Evolutionary conservation across 2,329 filamentous ascomycete species (phyloP), one percentile per base, ranked within the genome.

Genomic region (Beauveria sp.): DNA sequence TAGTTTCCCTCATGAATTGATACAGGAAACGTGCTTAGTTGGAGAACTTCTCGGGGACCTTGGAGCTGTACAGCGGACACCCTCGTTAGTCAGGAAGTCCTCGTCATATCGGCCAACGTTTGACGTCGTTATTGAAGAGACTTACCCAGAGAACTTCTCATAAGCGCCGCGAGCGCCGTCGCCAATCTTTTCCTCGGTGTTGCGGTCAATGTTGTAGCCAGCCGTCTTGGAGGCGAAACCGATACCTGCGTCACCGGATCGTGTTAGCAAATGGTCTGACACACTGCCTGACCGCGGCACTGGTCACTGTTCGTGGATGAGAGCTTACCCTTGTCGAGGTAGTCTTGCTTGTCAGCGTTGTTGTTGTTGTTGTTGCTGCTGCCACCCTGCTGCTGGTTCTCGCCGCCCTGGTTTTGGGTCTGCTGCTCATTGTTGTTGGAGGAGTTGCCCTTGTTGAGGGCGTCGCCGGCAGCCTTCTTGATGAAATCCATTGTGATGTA

Each of bases 101-200:
- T 30, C 10, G 12, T 37, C 34, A 34, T 37, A 12, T 37, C 34
- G 12, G 12, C 12, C 34, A 34, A 34, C 30, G 30, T 10, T 37
- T 37, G 12, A 37, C 34, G 28, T 12, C 8, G n/a, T 20, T 51
- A 14, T 3, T 14, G n/a, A 10, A 48, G 12, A 61, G 12, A 61
- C 72, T 63, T 67, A 76, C 74, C 75, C 75, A 55, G 74, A 68
- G 3, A 62, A 43, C 68, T 75, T 76, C 65, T 76, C 74, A 20
- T 70, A 76, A 24, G 67, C 61, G 40, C 20, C 43, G 50, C 75
- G 75, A 7, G 66, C 70, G n/a, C 65, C 67, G 55, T 76, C 75
- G 55, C 72, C 74, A 30, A 74, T 71, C 71, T 76, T 76, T 68
- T 76, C 75, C 41, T 73, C 68, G 20, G 71, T 73, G 16, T 68